Evolutionary conservation across 2,329 filamentous ascomycete species (phyloP), one percentile per base, ranked within the genome.

Genomic region (Aureobasidium sp.): DNA sequence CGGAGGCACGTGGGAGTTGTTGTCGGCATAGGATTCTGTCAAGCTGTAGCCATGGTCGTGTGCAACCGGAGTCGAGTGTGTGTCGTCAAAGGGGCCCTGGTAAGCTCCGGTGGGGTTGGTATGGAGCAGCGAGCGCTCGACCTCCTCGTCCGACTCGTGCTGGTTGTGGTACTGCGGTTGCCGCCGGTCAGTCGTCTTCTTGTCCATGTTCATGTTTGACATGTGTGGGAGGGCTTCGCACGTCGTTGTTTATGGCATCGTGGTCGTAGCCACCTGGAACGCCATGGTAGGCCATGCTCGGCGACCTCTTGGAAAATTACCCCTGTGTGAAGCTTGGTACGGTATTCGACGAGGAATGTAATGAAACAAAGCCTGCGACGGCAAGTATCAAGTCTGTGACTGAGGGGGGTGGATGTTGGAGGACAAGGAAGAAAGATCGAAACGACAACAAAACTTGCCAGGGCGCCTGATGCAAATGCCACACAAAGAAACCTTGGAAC

Each of bases 1-100:
- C 4, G 69, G 65, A 11, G 69, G 67, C 57, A 67, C 69, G 69
- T 73, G n/a, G 68, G 70, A 64, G 67, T 71, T 68, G 62, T 75
- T 67, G 61, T 75, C 73, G 45, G 73, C 75, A 65, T 81, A 81
- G 47, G 78, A 78, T 71, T 81, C 78, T 59, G 77, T 77, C 68
- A 81, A 68, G 65, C 73, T 76, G 73, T 81, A 81, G 59, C 77
- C 76, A 39, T 74, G 75, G 52, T 74, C 52, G 5, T 49, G 63
- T 27, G 69, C 68, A 68, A 67, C 76, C 63, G 72, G 71, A 13
- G 67, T 77, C 64, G 71, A 73, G 69, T 72, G 66, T 61, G 69
- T 67, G 63, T 78, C 76, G 67, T 78, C 76, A 70, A 80, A 81
- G 61, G 78, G 78, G 62, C 77, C 77, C 27, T 74, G 71, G 66